Evolutionary conservation across 2,329 filamentous ascomycete species (phyloP).

Genomic region (Monosporascus sp.): DNA sequence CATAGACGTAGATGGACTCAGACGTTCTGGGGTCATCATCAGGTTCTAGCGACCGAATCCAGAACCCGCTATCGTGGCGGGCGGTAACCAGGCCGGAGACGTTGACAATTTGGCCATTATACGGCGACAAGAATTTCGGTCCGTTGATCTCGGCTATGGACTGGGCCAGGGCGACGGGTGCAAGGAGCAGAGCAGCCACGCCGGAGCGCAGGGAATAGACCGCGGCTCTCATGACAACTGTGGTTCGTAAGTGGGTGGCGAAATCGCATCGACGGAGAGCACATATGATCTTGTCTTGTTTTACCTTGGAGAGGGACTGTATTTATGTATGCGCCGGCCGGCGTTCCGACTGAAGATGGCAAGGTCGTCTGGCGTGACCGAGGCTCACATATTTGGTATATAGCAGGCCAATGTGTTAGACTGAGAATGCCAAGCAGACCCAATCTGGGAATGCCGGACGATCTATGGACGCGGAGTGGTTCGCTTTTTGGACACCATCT

Average conservation of each 20-base stretch:
- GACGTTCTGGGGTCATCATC: conserved; percentile 54
- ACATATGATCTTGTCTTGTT: no score
- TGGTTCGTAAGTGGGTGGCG: neutral
- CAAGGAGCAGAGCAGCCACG: neutral
- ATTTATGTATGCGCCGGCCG: neutral
- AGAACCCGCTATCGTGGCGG: conserved; percentile 57
- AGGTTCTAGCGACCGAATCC: conserved; percentile 54
- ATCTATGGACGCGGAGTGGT: neutral
- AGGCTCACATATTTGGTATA: neutral
- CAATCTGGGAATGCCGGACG: neutral
- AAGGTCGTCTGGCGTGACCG: neutral
- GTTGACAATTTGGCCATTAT: conserved; percentile 50
- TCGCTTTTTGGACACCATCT: neutral
- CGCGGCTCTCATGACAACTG: neutral
- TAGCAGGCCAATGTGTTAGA: neutral
- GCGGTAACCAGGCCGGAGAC: conserved; percentile 62
- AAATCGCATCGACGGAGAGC: neutral
- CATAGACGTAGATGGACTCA: conserved; percentile 62
- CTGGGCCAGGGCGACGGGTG: conserved; percentile 8
- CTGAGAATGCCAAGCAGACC: neutral
- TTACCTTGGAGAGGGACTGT: neutral
- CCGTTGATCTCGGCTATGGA: conserved; percentile 63
- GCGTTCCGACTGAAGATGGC: neutral
- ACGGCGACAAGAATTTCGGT: conserved; percentile 57
- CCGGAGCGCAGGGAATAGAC: neutral